These are phyloP conservation scores for Globisporangium heterothallicum DNA, from an alignment of 352 stramenopile genomes.

Conservation along the genomic window DNA sequence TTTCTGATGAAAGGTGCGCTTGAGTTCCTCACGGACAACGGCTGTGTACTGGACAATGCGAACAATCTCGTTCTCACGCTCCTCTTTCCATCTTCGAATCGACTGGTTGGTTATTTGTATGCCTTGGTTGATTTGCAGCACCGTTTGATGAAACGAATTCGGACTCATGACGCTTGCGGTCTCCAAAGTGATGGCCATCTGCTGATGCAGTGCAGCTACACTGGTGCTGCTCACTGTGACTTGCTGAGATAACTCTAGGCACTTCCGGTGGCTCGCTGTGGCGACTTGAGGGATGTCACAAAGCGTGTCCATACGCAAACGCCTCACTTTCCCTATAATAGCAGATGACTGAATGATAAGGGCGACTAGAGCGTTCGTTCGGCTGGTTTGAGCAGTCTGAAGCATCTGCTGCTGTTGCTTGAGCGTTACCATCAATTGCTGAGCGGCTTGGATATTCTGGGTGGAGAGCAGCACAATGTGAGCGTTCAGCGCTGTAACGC, in stretches of 20 bases:
- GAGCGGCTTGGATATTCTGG: conserved; percentile 32
- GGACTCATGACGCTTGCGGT: conserved; percentile 20
- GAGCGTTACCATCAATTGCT: conserved; percentile 20
- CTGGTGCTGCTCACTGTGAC: conserved; percentile 38
- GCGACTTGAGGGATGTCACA: conserved; percentile 58
- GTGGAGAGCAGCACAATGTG: conserved; percentile 43
- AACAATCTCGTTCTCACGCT: conserved; percentile 60
- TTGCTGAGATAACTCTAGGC: conserved; percentile 40
- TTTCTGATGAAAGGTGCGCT: conserved; percentile 27
- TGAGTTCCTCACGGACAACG: conserved; percentile 45
- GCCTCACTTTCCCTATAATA: conserved; percentile 51
- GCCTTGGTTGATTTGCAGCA: conserved; percentile 32
- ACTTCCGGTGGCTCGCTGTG: conserved; percentile 48
- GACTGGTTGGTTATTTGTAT: conserved; percentile 43
- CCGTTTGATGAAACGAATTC: conserved; percentile 32
- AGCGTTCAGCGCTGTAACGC: conserved; percentile 30
- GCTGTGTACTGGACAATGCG: conserved; percentile 67
- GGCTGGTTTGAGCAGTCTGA: conserved; percentile 18
- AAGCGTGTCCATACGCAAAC: conserved; percentile 42
- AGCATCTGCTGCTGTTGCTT: conserved; percentile 27
- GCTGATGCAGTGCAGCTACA: conserved; percentile 28
- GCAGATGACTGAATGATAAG: conserved; percentile 49
- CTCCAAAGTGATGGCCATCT: conserved; percentile 35
- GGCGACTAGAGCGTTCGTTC: conserved; percentile 37
- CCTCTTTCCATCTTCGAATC: conserved; percentile 36